phyloP scores from a whole-genome alignment of 2,329 filamentous ascomycete species.

The Stemphylium vesicarium region DNA sequence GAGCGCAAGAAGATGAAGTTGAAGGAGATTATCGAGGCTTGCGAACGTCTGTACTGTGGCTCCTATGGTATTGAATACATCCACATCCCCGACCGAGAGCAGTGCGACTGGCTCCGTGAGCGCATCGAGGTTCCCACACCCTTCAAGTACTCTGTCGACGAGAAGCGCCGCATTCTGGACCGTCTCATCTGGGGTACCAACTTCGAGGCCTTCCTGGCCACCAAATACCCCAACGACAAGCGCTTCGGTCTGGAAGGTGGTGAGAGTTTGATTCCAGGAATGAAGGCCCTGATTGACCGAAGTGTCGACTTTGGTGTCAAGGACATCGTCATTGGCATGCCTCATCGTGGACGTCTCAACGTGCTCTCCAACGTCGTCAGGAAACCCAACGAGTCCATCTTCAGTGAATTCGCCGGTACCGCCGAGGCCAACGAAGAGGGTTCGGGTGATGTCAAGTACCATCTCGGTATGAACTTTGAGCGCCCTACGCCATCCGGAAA shows the following conservation, averaged over 20 bases:
- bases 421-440: constrained; percentile 90
- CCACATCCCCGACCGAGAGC: constrained; percentile 95
- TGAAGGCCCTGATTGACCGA: constrained; percentile 98
- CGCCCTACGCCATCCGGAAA: constrained; percentile 97
- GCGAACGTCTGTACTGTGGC: constrained; percentile 95
- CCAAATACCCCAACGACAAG: constrained; percentile 99
- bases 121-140: constrained; percentile 91
- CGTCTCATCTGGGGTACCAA: constrained; percentile 98
- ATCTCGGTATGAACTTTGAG: constrained; percentile 99
- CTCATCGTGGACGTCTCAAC: constrained; percentile 96
- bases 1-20: constrained; percentile 94
- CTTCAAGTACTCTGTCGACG: constrained; percentile 97
- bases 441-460: constrained; percentile 98
- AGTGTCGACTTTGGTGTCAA: constrained; percentile 98
- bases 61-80: constrained; percentile 99
- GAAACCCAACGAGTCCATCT: constrained; percentile 99
- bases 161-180: constrained; percentile 97
- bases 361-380: constrained; percentile 98
- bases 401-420: constrained; percentile 94
- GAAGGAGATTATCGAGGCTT: constrained; percentile 89
- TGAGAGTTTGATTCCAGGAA: constrained; percentile 94
- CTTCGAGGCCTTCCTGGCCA: constrained; percentile 93
- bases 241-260: constrained; percentile 98
- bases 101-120: constrained; percentile 98
- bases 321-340: constrained; percentile 99